phyloP scores from a whole-genome alignment of 495 filamentous ascomycete genomes.

The Neurospora hispaniola region DNA sequence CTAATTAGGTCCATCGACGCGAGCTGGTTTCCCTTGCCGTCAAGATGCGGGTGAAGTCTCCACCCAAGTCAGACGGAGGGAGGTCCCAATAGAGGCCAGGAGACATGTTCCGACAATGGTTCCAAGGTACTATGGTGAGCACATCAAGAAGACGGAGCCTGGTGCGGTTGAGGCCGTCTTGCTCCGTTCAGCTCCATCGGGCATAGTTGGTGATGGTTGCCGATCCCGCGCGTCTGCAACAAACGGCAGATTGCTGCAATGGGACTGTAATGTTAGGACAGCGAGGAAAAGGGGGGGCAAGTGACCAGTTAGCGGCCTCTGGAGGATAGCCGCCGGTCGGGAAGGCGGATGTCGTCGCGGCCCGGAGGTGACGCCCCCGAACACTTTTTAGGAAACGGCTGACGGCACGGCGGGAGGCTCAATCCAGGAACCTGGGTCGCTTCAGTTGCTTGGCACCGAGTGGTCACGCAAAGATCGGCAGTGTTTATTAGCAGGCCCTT shows the following conservation, averaged over 20 bases:
- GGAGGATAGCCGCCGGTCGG: neutral
- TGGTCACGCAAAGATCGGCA: neutral
- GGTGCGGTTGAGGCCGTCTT: neutral
- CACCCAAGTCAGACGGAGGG: neutral
- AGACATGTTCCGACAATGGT: neutral
- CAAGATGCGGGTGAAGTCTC: neutral
- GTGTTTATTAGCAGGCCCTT: neutral
- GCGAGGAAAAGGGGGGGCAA: neutral
- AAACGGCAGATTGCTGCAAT: neutral
- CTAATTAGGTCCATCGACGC: neutral
- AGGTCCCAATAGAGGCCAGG: neutral
- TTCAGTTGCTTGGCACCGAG: neutral
- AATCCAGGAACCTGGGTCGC: slow-evolving; percentile 15
- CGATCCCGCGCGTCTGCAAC: too few relatives aligned
- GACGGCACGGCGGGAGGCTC: slow-evolving; percentile 22
- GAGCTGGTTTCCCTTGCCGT: neutral
- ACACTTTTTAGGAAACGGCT: slow-evolving; percentile 17
- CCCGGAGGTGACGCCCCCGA: slow-evolving; percentile 16
- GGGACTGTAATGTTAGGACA: neutral
- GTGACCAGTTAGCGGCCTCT: neutral
- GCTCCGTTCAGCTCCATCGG: neutral
- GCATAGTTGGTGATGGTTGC: neutral
- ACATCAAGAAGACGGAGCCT: neutral
- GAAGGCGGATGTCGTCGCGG: neutral
- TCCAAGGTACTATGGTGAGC: neutral